Base-by-base conservation (phyloP, 2,329 filamentous ascomycete genomes). In the Didymella glomerata region DNA sequence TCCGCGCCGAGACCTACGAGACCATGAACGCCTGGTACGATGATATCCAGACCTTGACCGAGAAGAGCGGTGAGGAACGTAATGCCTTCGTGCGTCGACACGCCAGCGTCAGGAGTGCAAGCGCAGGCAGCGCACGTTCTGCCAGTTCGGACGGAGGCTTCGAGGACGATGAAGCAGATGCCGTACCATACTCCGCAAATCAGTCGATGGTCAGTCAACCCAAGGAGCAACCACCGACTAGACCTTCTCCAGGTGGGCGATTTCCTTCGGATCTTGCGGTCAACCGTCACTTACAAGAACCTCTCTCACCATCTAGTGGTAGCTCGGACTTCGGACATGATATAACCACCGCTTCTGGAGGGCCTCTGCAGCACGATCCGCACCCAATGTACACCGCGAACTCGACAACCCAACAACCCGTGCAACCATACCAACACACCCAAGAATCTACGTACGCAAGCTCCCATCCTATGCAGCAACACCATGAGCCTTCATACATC, bases 1-100 rank as follows among this genome's bases (percentile, higher is more conserved):
- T 89, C 79, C 83, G 87, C 53, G 87, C 87, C 22, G 87, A 89
- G 72, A 85, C 85, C 2, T 83, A 96, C 77, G 94, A 98, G 68
- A 97, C 93, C 14, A 97, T 98, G 94, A 88, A 96, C 82, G 92
- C 93, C 45, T 99, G 95, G 88, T 98, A 93, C 76, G 90, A 95
- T 53, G 94, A 97, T 71, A 94, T 99, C 76, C 93, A 94, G 76
- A 88, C 86, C 41, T 82, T 99, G 62, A 97, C 92, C 5, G 93
- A 96, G 76, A 93, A 91, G 78, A 90, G 90, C 24, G 90, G 92
- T 27, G 92, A 96, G 76, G 93, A 96, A 73, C 90, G 93, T 40
- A 91, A 87, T 76, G 91, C 91, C 27, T 97, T 95, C 74, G 92
- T 97, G 40, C 88, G 91, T 42, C 88, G 87, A 61, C 93, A 96